Percentiles rank a stretch among this genome's conserved stretches.
These are phyloP conservation scores for Lactarius sp. DNA, from an alignment of 768 basidiomycete species.

Conservation along the genomic window DNA sequence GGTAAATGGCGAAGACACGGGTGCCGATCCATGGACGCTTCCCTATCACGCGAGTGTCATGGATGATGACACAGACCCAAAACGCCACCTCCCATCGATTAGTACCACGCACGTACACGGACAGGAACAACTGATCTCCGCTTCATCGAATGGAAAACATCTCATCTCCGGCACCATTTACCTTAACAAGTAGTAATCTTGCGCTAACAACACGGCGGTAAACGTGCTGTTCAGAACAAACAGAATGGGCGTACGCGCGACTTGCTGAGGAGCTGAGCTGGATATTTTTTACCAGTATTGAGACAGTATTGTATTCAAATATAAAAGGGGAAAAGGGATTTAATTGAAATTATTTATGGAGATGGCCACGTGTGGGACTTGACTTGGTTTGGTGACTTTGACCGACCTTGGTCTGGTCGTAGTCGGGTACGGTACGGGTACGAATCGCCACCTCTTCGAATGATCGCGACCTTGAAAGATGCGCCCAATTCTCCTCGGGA, in stretches of 20 bases:
- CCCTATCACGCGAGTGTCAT: slow-evolving; percentile 9
- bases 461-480: background rate
- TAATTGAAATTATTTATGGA: too few relatives aligned
- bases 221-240: too few relatives aligned
- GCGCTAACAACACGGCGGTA: background rate
- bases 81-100: slow-evolving; percentile 15
- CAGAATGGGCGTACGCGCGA: too few relatives aligned
- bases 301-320: too few relatives aligned
- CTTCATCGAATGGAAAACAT: background rate
- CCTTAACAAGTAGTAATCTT: background rate
- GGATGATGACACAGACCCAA: slow-evolving; percentile 7
- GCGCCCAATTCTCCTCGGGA: background rate
- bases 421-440: too few relatives aligned
- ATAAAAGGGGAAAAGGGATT: too few relatives aligned
- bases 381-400: too few relatives aligned
- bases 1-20: background rate
- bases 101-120: background rate
- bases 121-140: slow-evolving; percentile 3
- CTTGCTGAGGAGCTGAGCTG: too few relatives aligned
- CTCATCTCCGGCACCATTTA: slow-evolving; percentile 10
- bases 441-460: background rate
- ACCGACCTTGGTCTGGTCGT: too few relatives aligned
- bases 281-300: too few relatives aligned
- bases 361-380: too few relatives aligned
- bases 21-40: background rate